Base-by-base conservation (phyloP, 2,329 filamentous ascomycete species). In the Fusarium sp. region DNA sequence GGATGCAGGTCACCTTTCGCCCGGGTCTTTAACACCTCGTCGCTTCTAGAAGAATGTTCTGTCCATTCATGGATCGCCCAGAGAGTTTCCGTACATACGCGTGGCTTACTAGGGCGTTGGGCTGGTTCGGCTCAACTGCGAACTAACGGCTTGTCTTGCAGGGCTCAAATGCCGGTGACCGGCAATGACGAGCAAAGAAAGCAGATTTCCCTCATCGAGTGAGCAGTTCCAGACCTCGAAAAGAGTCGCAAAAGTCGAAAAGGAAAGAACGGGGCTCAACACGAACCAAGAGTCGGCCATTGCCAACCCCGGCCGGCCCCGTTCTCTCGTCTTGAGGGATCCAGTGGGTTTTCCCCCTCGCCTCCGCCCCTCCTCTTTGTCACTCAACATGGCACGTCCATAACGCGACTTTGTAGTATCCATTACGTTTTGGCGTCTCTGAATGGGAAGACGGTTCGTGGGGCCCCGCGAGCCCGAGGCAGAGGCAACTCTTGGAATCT, bases 401-500 rank as follows among this genome's bases (percentile, higher is more conserved):
- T 55, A 47, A 62, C 65, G 62, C 54, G 51, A 64, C 51, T 40
- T 34, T 53, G 70, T 73, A 61, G 62, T 71, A 69, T 75, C 50
- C 62, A 75, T 75, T 75, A 75, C 73, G 73, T 75, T 74, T 74
- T 65, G 60, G 57, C 57, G 61, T 51, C 56, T 54, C 31, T 41
- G 62, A 44, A 58, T 56, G 43, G 44, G 39, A 52, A 40, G 41
- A 61, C 34, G 30, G 47, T 54, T 74, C 69, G 63, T 66, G 73
- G 73, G 73, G 73, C 73, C 73, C 73, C 73, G 70, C 68, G 72
- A 73, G 67, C 59, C 52, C 36, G 15, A 44, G 47, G 47, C 48
- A 66, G 30, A 50, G 44, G 56, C 41, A 54, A 58, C 51, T 56
- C 53, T 52, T 54, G 16, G 27, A 51, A 13, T 50, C 44, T 50